These are phyloP conservation scores for Leishmania lainsoni DNA, from an alignment of 208 protist species.

Conservation along the genomic window DNA sequence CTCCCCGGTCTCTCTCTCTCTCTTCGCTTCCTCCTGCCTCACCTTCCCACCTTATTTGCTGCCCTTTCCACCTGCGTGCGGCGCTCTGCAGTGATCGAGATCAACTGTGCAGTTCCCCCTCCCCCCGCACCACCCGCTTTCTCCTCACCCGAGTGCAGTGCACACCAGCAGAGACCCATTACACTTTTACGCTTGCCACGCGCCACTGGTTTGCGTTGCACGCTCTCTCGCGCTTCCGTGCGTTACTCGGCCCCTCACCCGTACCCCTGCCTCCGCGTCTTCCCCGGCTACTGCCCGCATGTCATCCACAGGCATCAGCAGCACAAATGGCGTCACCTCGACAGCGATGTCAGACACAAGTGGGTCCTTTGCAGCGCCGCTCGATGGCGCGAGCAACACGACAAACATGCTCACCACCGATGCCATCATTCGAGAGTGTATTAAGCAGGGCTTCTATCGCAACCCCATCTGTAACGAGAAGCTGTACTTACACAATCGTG, in stretches of 20 bases:
- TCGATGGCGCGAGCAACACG: slow-evolving; percentile 3
- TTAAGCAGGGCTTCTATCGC: slow-evolving; percentile 83
- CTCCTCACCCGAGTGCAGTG: not conserved
- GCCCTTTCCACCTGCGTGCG: not conserved
- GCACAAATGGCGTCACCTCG: slow-evolving; percentile 63
- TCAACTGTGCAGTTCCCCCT: not conserved
- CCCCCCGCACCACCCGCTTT: not conserved
- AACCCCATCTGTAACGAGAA: slow-evolving; percentile 95
- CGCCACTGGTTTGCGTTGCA: not conserved
- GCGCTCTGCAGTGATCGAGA: not conserved
- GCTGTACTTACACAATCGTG: slow-evolving; percentile 94
- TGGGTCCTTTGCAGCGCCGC: slow-evolving; percentile 19
- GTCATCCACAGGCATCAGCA: slow-evolving; percentile 40
- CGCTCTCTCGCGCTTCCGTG: not conserved
- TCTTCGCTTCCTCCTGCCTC: no score
- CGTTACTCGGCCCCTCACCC: not conserved
- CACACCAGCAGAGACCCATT: not conserved
- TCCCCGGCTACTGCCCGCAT: not conserved
- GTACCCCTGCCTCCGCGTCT: not conserved
- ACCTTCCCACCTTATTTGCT: not conserved
- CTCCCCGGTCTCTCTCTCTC: not conserved
- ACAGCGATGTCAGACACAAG: slow-evolving; percentile 27
- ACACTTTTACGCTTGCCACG: not conserved
- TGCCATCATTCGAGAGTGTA: slow-evolving; percentile 86
- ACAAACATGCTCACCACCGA: slow-evolving; percentile 69